phyloP scores from a whole-genome alignment of 2,329 filamentous ascomycete genomes.

The Thelonectria rubi region DNA sequence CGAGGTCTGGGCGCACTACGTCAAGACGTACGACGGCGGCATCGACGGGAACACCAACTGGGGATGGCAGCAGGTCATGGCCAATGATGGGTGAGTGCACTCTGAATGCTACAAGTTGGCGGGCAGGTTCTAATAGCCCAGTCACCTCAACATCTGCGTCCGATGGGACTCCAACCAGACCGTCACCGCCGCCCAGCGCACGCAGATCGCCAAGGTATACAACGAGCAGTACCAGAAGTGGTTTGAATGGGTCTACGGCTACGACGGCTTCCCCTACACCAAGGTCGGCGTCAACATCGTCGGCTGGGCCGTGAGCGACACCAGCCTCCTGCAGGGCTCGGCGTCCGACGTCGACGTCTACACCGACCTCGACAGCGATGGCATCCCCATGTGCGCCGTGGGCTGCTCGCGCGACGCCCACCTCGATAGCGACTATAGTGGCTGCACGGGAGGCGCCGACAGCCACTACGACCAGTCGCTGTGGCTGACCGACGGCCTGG shows the following conservation, averaged over 20 bases:
- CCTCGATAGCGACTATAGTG: slow-evolving; percentile 52
- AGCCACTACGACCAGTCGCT: slow-evolving; percentile 55
- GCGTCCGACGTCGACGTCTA: slow-evolving; percentile 51
- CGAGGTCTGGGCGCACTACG: slow-evolving; percentile 33
- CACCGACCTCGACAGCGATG: slow-evolving; percentile 50
- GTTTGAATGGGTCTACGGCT: slow-evolving; percentile 54
- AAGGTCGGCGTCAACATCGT: slow-evolving; percentile 52
- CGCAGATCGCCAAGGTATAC: slow-evolving; percentile 47
- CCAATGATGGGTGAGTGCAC: slow-evolving; percentile 41
- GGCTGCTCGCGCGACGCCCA: slow-evolving; percentile 55
- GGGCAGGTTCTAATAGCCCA: background rate
- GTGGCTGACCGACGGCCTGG: slow-evolving; percentile 56
- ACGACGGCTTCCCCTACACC: slow-evolving; percentile 53
- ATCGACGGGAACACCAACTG: slow-evolving; percentile 41
- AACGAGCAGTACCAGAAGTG: slow-evolving; percentile 51
- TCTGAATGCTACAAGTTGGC: too few species aligned
- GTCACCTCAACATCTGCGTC: slow-evolving; percentile 46
- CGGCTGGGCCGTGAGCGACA: slow-evolving; percentile 53
- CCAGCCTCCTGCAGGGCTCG: slow-evolving; percentile 48
- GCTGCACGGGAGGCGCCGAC: slow-evolving; percentile 46
- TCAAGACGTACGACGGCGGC: slow-evolving; percentile 29
- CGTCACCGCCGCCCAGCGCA: slow-evolving; percentile 50
- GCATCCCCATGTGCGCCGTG: slow-evolving; percentile 51
- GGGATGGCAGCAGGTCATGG: slow-evolving; percentile 46
- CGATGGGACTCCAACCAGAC: slow-evolving; percentile 53